Percentiles rank a stretch among this genome's conserved stretches.
These are phyloP conservation scores for Hypoxylon fuscum DNA, from an alignment of 495 filamentous ascomycete species.

Conservation along the genomic window DNA sequence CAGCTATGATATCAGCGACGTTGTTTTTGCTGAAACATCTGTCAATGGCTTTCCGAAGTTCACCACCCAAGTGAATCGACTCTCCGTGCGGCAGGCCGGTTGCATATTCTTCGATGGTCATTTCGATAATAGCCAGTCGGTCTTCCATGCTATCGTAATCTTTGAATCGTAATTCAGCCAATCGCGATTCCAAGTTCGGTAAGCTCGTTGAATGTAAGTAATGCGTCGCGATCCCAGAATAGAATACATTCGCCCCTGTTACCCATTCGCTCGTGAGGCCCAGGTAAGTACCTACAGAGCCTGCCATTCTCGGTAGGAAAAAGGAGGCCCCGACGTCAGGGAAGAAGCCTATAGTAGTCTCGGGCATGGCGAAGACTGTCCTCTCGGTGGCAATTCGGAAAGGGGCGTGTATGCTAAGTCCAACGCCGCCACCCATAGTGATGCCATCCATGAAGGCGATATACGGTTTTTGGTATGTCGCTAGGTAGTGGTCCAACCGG, in stretches of 20 bases:
- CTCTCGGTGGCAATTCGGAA: constrained; percentile 96
- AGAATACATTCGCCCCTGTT: constrained; percentile 82
- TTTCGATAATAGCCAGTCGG: constrained; percentile 76
- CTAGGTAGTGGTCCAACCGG: constrained; percentile 90
- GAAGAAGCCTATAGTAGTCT: constrained; percentile 98
- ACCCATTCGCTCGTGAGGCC: constrained; percentile 86
- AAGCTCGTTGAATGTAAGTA: constrained; percentile 91
- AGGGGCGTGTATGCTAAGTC: constrained; percentile 91
- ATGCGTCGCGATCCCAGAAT: constrained; percentile 89
- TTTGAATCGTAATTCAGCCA: constrained; percentile 87
- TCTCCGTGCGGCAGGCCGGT: constrained; percentile 80
- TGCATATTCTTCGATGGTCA: constrained; percentile 89
- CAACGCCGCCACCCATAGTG: constrained; percentile 98
- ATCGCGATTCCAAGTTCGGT: constrained; percentile 78
- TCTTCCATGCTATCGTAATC: constrained; percentile 70
- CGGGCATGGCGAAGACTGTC: constrained; percentile 96
- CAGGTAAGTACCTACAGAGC: constrained; percentile 85
- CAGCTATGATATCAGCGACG: constrained; percentile 73
- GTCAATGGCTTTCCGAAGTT: constrained; percentile 80
- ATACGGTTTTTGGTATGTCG: constrained; percentile 93
- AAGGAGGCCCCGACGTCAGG: constrained; percentile 96
- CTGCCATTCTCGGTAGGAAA: constrained; percentile 90
- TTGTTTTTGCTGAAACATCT: constrained; percentile 75
- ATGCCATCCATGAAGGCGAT: constrained; percentile 97
- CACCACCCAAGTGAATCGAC: constrained; percentile 68